phyloP scores from a whole-genome alignment of 345 rosid genomes.

The Balakata baccata region DNA sequence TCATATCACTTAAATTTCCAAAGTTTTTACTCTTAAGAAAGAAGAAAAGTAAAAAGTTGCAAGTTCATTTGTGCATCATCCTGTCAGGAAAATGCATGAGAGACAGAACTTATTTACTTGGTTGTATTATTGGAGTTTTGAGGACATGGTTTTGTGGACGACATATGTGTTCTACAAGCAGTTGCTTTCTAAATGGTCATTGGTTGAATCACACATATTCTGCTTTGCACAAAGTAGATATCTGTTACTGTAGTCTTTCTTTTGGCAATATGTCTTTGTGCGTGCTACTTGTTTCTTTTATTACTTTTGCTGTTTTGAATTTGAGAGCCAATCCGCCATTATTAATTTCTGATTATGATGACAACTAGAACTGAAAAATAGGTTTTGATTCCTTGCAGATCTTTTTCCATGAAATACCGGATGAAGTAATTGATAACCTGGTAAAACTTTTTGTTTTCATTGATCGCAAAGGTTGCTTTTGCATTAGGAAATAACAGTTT shows the following conservation, averaged over 20 bases:
- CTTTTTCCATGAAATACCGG: conserved; percentile 75
- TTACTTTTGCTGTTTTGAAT: background rate
- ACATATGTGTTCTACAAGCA: background rate
- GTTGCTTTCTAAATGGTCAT: background rate
- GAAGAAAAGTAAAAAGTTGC: background rate
- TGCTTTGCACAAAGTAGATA: background rate
- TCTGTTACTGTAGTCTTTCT: background rate
- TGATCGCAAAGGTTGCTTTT: background rate
- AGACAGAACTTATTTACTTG: background rate
- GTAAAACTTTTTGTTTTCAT: conserved; percentile 33
- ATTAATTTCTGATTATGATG: background rate
- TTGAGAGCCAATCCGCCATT: background rate
- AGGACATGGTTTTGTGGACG: background rate
- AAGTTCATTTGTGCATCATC: background rate
- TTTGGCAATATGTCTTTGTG: background rate
- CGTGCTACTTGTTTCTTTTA: background rate
- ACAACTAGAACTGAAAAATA: background rate
- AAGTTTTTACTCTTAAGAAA: background rate
- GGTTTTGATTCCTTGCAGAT: conserved; percentile 51
- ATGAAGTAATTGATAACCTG: conserved; percentile 72
- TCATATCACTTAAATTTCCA: background rate
- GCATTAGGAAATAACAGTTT: background rate
- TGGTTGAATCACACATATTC: background rate
- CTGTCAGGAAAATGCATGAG: background rate
- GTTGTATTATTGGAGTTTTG: background rate